Conservation (phyloP, 441 rosid species). For the Gossypium schwendimanii region DNA sequence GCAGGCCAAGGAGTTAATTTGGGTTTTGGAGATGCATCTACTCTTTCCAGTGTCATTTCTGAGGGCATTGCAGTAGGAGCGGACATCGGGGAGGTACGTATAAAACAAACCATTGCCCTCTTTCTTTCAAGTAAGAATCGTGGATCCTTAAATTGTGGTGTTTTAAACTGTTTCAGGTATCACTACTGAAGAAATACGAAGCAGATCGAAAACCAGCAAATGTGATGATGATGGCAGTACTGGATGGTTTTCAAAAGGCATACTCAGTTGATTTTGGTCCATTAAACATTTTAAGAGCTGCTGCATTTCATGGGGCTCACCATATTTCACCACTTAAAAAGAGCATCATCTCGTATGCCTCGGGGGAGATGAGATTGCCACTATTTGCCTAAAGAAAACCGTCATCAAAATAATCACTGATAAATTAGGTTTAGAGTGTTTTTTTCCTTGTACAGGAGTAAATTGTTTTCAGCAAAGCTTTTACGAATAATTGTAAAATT, state of each 20-base stretch:
- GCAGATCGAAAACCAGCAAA: conserved; percentile 82
- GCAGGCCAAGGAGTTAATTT: conserved; percentile 97
- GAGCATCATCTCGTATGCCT: conserved; percentile 77
- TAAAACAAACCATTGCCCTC: background rate
- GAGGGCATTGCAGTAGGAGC: conserved; percentile 81
- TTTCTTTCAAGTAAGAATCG: background rate
- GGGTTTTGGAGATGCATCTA: conserved; percentile 81
- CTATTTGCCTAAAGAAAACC: conserved; percentile 25
- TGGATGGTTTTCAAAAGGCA: conserved; percentile 87
- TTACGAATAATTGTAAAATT: background rate
- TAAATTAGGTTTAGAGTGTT: background rate
- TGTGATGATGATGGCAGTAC: conserved; percentile 75
- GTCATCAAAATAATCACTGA: background rate
- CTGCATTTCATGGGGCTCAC: conserved; percentile 76
- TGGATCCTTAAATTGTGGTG: background rate
- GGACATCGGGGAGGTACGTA: conserved; percentile 78
- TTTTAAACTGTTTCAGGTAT: conserved; percentile 31
- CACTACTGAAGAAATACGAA: conserved; percentile 60
- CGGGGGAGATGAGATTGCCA: conserved; percentile 62
- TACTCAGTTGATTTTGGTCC: conserved; percentile 81
- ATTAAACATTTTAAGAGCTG: conserved; percentile 68
- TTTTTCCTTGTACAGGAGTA: background rate
- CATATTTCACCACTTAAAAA: conserved; percentile 71
- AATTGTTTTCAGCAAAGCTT: background rate
- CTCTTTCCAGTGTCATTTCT: conserved; percentile 63